Evolutionary conservation across 345 rosid genomes (phyloP).

Genomic region (Sonneratia alba): DNA sequence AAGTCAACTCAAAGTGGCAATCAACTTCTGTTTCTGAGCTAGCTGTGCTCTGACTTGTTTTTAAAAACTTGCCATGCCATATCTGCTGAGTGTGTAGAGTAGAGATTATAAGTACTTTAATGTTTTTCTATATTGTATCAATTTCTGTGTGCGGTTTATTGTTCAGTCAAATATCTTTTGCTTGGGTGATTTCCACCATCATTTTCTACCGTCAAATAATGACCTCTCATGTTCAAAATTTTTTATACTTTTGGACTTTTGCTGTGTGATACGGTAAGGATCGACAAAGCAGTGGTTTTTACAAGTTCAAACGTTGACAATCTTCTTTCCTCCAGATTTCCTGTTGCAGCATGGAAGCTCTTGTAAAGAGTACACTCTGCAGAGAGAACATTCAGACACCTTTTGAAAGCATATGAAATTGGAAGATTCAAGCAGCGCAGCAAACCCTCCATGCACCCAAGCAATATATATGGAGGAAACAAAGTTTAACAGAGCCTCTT

Average conservation of each 20-base stretch:
- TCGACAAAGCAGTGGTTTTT: not conserved
- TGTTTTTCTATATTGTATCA: no score
- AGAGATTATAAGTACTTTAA: no score
- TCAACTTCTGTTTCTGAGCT: not conserved
- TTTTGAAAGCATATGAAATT: not conserved
- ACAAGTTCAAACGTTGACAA: not conserved
- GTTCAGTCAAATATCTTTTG: not conserved
- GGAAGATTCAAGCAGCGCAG: not conserved
- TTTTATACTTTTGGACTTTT: not conserved
- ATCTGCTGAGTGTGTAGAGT: not conserved
- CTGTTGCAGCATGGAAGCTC: constrained; percentile 16
- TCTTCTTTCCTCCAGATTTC: not conserved
- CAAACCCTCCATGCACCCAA: not conserved
- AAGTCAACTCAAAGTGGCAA: not conserved
- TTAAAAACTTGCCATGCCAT: not conserved
- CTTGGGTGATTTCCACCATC: not conserved
- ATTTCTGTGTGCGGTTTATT: no score
- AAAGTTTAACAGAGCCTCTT: constrained; percentile 7
- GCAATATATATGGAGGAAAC: constrained; percentile 6
- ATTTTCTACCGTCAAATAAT: not conserved
- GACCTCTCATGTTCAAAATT: not conserved
- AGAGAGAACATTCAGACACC: not conserved
- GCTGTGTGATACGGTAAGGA: not conserved
- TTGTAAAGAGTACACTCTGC: constrained; percentile 19
- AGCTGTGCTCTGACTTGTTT: not conserved